These are phyloP conservation scores for Diaporthe eres DNA, from an alignment of 2,329 filamentous ascomycete genomes.

Conservation along the genomic window DNA sequence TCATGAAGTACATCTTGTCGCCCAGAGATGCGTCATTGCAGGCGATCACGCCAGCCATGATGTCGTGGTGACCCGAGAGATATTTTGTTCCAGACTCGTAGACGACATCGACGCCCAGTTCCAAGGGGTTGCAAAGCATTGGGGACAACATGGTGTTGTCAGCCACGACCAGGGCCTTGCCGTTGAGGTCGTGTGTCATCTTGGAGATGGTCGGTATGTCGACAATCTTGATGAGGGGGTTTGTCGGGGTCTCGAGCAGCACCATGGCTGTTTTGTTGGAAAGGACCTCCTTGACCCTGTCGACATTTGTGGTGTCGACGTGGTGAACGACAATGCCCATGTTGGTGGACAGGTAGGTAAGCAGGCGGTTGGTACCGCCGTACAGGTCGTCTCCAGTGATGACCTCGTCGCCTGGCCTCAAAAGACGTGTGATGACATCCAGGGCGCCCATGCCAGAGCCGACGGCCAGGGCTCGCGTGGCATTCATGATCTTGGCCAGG, in stretches of 20 bases:
- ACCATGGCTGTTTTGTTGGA: conserved; percentile 93
- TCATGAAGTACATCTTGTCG: conserved; percentile 95
- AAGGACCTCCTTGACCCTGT: conserved; percentile 77
- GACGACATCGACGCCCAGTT: conserved; percentile 94
- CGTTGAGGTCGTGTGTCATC: conserved; percentile 82
- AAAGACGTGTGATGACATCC: conserved; percentile 92
- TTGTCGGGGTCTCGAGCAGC: conserved; percentile 94
- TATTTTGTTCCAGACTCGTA: conserved; percentile 99
- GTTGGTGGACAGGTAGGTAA: conserved; percentile 92
- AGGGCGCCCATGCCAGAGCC: conserved; percentile 97
- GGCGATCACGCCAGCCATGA: conserved; percentile 98
- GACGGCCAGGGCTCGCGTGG: conserved; percentile 89
- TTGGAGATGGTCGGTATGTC: conserved; percentile 87
- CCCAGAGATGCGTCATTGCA: conserved; percentile 86
- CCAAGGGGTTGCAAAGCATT: conserved; percentile 92
- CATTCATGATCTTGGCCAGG: conserved; percentile 99
- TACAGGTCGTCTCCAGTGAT: conserved; percentile 98
- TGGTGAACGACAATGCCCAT: conserved; percentile 95
- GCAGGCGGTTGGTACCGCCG: conserved; percentile 91
- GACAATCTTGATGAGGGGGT: conserved; percentile 97
- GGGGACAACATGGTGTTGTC: conserved; percentile 99
- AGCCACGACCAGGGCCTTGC: conserved; percentile 86
- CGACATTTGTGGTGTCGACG: conserved; percentile 89
- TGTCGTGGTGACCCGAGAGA: conserved; percentile 96
- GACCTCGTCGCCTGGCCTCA: conserved; percentile 95